These are phyloP conservation scores for Puccinia coronata DNA, from an alignment of 1,284 basidiomycete genomes.

Conservation along the genomic window DNA sequence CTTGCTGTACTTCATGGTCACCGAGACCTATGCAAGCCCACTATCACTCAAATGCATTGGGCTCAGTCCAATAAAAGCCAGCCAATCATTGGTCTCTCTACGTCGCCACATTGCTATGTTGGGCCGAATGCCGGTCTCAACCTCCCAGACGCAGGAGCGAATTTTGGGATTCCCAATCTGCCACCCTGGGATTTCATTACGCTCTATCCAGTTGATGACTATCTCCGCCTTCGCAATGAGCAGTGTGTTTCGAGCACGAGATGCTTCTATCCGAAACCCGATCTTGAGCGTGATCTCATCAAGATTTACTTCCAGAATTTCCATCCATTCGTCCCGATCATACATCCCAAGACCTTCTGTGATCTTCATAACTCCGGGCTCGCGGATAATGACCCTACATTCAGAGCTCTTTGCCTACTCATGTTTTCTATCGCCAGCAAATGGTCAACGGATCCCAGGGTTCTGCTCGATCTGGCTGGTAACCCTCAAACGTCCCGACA, in stretches of 20 bases:
- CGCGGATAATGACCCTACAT: slow-evolving; percentile 67
- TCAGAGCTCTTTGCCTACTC: slow-evolving; percentile 70
- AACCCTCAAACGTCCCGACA: slow-evolving; percentile 6
- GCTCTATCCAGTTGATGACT: slow-evolving; percentile 19
- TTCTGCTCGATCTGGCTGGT: slow-evolving; percentile 54
- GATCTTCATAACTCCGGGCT: slow-evolving; percentile 65
- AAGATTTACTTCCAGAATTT: slow-evolving; percentile 69
- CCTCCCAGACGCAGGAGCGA: neutral
- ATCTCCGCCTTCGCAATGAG: slow-evolving; percentile 19
- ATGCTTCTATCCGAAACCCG: slow-evolving; percentile 54
- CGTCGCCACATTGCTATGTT: slow-evolving; percentile 8
- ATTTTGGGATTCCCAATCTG: neutral
- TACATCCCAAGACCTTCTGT: slow-evolving; percentile 76
- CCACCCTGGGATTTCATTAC: neutral
- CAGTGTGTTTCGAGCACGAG: neutral
- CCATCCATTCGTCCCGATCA: slow-evolving; percentile 70
- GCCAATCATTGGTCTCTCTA: neutral
- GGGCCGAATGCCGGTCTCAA: slow-evolving; percentile 15
- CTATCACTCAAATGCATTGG: neutral
- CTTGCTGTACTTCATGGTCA: neutral
- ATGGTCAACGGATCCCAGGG: slow-evolving; percentile 68
- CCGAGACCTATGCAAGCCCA: neutral
- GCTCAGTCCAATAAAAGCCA: neutral
- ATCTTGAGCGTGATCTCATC: slow-evolving; percentile 68
- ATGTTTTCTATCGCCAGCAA: slow-evolving; percentile 74